Evolutionary conservation across 2,329 filamentous ascomycete species (phyloP), one percentile per base, ranked within the genome.

Genomic region (Xylariales sp.): DNA sequence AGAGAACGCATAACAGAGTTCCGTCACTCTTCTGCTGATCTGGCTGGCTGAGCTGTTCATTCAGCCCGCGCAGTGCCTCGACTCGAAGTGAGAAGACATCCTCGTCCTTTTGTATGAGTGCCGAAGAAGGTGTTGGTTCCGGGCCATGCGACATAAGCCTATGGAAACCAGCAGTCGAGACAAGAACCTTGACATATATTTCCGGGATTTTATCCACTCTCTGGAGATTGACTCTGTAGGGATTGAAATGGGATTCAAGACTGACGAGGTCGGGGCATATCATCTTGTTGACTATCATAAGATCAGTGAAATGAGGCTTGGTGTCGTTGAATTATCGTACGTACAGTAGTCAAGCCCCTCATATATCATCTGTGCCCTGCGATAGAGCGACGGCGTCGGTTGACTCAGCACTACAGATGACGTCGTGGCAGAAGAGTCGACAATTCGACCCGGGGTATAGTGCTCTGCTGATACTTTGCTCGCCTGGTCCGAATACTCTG

Each of bases 271-370:
- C 38, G 9, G 38, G 33, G 19, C 45, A 42, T 18, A 46, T 38
- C 21, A 44, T 38, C 8, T 46, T 40, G 33, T 47, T 47, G 35
- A 44, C 42, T 47, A 14, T 6, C 10, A 8, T 12, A 12, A 14
- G 9, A 11, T 41, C 36, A 38, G 32, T 14, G 3, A 40, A 19
- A 19, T 3, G 8, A 24, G 16, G 9, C 9, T 14, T 6, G 28
- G 20, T 10, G 20, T 6, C 5, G 19, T 8, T 11, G 11, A n/a
- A 12, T 1, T 5, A 31, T 24, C n/a, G 24, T 14, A 38, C 43
- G n/a, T 9, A 45, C 43, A 45, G 29, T 45, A 45, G n/a, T 45
- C 43, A 5, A 45, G 29, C 19, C 43, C 43, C 10, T 45, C 43
- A 12, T 38, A 45, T 19, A 45, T 42, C 39, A 42, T 45, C 18